Conservation (phyloP, 2,329 filamentous ascomycete genomes). For the Penicillium glabrum region DNA sequence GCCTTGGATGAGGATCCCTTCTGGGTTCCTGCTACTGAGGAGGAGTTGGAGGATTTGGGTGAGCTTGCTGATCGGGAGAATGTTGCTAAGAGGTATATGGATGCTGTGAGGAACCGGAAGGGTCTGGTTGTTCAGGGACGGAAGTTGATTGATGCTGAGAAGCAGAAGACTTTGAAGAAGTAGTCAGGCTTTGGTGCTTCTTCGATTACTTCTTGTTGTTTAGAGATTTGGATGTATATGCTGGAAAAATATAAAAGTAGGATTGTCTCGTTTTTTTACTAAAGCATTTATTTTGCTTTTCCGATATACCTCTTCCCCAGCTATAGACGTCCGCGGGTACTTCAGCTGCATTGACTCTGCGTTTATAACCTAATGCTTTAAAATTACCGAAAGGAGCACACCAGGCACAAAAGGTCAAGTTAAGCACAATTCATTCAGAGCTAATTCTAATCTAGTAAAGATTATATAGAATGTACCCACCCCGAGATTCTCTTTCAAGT, state of each 20-base stretch:
- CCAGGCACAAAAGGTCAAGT: background rate
- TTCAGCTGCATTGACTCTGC: background rate
- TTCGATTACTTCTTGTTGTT: background rate
- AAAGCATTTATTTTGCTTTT: too few species aligned
- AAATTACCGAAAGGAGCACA: background rate
- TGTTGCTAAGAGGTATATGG: conserved; percentile 94
- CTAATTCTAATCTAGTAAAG: background rate
- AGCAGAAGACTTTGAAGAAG: conserved; percentile 75
- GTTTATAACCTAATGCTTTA: background rate
- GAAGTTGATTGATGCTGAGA: conserved; percentile 82
- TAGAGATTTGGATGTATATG: background rate
- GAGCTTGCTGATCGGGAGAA: conserved; percentile 93
- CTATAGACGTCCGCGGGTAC: too few species aligned
- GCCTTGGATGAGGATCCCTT: conserved; percentile 93
- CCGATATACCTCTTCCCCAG: too few species aligned
- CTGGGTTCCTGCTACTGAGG: conserved; percentile 96
- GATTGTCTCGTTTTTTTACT: background rate
- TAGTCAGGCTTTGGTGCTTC: conserved; percentile 15
- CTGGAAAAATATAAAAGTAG: background rate
- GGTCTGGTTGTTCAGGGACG: conserved; percentile 78
- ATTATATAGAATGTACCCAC: conserved; percentile 23
- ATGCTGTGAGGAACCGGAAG: conserved; percentile 81
- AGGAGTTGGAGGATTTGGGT: conserved; percentile 92
- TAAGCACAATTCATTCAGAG: background rate
- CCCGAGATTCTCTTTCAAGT: conserved; percentile 17